Base-by-base conservation (phyloP, 2,329 filamentous ascomycete species). In the Fusarium phyllophilum region DNA sequence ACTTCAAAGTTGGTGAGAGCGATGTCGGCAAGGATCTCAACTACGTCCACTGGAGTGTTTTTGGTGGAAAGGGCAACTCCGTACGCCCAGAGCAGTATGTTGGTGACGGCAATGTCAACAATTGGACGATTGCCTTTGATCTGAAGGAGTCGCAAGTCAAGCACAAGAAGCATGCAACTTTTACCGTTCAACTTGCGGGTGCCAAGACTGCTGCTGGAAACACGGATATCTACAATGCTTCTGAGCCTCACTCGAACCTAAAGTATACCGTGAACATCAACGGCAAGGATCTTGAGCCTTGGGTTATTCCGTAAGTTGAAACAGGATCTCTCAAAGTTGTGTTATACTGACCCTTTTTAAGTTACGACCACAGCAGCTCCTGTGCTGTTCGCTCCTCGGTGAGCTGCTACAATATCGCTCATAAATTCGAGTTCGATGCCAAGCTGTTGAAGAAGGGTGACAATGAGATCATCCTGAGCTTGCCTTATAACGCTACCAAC, bases 31-130 rank as follows among this genome's bases (percentile, higher is more conserved):
- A 81, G 17, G 88, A 90, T 74, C 83, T 90, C 68, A 92, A 92
- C 79, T 91, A 91, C 62, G 87, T 91, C 8, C 90, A 92, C 77
- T 92, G 90, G 90, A 88, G 86, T 64, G 89, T 90, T 14, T 91
- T 90, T 74, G 89, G 89, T 3, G 87, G 88, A 11, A 82, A 87
- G 34, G 87, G 83, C 3, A 87, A 90, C 78, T 85, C 79, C 20
- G 60, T 83, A 8, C 83, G 87, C 2, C 79, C 83, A 3, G 80
- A 84, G 49, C 79, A 84, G 10, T 85, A 86, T 56, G 81, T 82
- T 46, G 81, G 84, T 26, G 84, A 84, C 70, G 77, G 77, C 84
- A 56, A 79, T 29, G 84, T 89, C 33, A 89, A 89, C 78, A 89
- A 90, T 78, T 91, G 89, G 89, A 91, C 86, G 1, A 82, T 91